A percentile compares a stretch with the other conserved stretches of the same genome.
Conservation (phyloP, 257 asterid species). For the Nicotiana noctiflora region DNA sequence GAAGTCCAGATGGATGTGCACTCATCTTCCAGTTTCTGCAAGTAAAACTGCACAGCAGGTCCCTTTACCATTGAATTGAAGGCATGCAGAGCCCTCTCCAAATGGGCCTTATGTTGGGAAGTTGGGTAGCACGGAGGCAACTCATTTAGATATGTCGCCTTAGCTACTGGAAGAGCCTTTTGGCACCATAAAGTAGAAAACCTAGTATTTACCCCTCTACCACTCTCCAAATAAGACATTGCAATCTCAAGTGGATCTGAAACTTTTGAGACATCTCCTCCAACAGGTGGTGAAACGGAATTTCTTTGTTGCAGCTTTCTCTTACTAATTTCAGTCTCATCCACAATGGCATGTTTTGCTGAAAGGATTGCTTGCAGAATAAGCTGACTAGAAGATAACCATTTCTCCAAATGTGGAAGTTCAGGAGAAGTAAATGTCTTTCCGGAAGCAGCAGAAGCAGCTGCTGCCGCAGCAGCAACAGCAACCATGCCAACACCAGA, state of each 20-base stretch:
- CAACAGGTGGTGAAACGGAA: conserved; percentile 24
- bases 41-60: conserved; percentile 54
- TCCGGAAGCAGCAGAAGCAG: conserved; percentile 72
- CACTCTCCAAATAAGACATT: conserved; percentile 44
- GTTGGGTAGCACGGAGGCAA: conserved; percentile 86
- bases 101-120: conserved; percentile 66
- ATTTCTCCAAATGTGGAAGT: conserved; percentile 71
- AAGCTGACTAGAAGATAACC: conserved; percentile 65
- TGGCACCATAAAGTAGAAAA: conserved; percentile 83
- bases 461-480: conserved; percentile 91
- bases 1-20: conserved; percentile 79
- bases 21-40: conserved; percentile 62
- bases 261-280: conserved; percentile 31
- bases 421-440: conserved; percentile 51
- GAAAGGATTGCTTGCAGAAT: conserved; percentile 68
- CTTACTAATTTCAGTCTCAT: conserved; percentile 27
- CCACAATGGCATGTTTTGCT: conserved; percentile 26
- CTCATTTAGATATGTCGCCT: conserved; percentile 59
- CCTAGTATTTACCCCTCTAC: conserved; percentile 50
- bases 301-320: conserved; percentile 23
- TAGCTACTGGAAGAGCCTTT: conserved; percentile 79
- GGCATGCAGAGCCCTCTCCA: conserved; percentile 52
- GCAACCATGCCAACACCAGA: conserved; percentile 89
- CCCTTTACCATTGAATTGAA: conserved; percentile 82
- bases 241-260: conserved; percentile 47